Percentiles rank a stretch among this genome's conserved stretches.
These are phyloP conservation scores for Tritrichomonas musculus DNA, from an alignment of 208 protist species.

Conservation along the genomic window DNA sequence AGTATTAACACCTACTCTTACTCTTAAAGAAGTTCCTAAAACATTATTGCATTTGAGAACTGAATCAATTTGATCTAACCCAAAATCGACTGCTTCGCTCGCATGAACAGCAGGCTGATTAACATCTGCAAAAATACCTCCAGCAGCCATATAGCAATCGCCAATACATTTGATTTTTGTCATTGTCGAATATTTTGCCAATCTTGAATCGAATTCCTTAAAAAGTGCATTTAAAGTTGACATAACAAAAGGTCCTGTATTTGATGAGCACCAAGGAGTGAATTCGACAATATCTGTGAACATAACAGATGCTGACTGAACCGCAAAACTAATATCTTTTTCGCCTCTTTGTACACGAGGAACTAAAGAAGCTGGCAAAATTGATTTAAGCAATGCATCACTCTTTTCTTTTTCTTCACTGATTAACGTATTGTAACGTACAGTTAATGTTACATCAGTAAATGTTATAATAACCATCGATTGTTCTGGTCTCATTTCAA, in stretches of 20 bases:
- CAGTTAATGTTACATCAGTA: background rate
- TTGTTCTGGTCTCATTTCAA: no score
- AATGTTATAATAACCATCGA: background rate
- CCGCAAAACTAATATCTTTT: background rate
- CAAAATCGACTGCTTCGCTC: background rate
- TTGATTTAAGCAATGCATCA: background rate
- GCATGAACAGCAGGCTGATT: background rate
- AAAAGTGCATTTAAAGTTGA: background rate
- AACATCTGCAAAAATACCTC: conserved; percentile 4
- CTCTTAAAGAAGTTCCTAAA: background rate
- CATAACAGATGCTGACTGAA: background rate
- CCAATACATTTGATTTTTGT: conserved; percentile 29
- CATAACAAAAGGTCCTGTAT: background rate
- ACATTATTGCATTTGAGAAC: background rate
- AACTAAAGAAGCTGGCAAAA: background rate
- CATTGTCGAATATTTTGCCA: background rate
- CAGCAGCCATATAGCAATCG: conserved; percentile 27
- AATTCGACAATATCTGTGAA: background rate
- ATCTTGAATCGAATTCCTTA: background rate
- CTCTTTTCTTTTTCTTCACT: background rate
- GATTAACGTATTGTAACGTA: background rate
- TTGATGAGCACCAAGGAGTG: background rate
- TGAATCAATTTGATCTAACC: background rate
- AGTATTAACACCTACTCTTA: conserved; percentile 29
- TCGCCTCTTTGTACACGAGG: background rate